Evolutionary conservation across 768 basidiomycete genomes (phyloP).

Genomic region (Hirschioporus abietinus): DNA sequence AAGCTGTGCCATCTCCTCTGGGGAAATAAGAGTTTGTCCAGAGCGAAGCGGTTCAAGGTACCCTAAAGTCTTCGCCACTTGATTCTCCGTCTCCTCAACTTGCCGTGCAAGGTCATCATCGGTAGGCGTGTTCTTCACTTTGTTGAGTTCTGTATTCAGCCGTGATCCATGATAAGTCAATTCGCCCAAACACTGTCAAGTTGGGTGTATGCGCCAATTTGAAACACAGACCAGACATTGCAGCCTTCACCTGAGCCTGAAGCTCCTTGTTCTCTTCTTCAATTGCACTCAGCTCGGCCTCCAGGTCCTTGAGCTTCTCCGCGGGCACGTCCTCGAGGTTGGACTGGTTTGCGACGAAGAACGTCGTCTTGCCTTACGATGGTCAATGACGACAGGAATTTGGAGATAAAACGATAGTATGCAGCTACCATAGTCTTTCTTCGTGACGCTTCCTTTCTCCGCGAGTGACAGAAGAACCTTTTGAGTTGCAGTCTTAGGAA

Average conservation of each 20-base stretch:
- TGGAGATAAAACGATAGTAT: not conserved
- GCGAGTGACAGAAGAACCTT: conserved; percentile 79
- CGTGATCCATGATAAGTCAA: conserved; percentile 6
- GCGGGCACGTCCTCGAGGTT: conserved; percentile 60
- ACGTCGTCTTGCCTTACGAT: conserved; percentile 68
- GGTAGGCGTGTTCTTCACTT: conserved; percentile 60
- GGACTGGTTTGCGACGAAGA: conserved; percentile 83
- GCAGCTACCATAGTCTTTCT: conserved; percentile 79
- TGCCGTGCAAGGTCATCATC: conserved; percentile 57
- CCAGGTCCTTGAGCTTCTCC: conserved; percentile 55
- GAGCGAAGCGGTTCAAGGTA: conserved; percentile 62
- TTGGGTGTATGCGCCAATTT: not conserved
- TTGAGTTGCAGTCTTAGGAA: conserved; percentile 78
- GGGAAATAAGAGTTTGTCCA: conserved; percentile 62
- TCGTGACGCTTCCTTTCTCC: conserved; percentile 77
- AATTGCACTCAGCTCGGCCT: conserved; percentile 48
- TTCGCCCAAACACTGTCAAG: not conserved
- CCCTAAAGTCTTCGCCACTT: conserved; percentile 46
- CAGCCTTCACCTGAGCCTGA: conserved; percentile 43
- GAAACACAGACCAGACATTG: conserved; percentile 36
- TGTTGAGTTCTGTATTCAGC: conserved; percentile 57
- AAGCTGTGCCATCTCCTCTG: conserved; percentile 62
- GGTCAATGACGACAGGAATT: not conserved
- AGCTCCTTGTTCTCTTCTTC: conserved; percentile 57
- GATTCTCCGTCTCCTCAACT: conserved; percentile 39